Evolutionary conservation across 495 filamentous ascomycete genomes (phyloP).

Genomic region (Penicillium steckii): DNA sequence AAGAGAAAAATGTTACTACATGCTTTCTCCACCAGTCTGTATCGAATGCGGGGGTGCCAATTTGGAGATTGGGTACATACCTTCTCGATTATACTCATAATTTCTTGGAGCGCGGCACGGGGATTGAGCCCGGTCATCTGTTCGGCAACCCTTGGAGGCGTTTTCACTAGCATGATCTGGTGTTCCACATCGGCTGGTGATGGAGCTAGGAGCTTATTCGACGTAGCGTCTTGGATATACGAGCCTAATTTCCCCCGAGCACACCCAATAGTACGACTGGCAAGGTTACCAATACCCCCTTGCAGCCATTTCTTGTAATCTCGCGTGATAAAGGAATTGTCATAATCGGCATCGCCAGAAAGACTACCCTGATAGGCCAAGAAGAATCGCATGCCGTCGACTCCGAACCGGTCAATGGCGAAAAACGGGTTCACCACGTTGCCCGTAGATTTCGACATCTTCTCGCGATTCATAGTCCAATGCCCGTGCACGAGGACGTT

Average conservation of each 20-base stretch:
- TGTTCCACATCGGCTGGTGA: constrained; percentile 30
- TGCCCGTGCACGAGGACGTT: constrained; percentile 86
- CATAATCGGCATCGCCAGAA: constrained; percentile 75
- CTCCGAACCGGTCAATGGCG: constrained; percentile 83
- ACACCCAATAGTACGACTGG: constrained; percentile 63
- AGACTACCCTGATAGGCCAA: constrained; percentile 76
- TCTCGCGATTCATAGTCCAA: constrained; percentile 85
- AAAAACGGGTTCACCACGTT: constrained; percentile 96
- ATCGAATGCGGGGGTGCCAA: too few relatives aligned
- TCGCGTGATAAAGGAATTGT: constrained; percentile 69
- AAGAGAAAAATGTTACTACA: constrained; percentile 12
- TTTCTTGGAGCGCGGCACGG: constrained; percentile 59
- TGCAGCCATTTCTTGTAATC: constrained; percentile 78
- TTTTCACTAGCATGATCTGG: constrained; percentile 30
- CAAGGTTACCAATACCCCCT: constrained; percentile 73
- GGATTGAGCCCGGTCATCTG: constrained; percentile 68
- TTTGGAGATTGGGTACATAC: constrained; percentile 27
- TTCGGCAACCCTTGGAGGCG: constrained; percentile 41
- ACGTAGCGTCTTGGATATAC: constrained; percentile 46
- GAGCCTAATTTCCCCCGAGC: constrained; percentile 63
- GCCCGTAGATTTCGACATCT: constrained; percentile 95
- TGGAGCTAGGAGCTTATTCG: constrained; percentile 29
- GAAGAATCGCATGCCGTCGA: constrained; percentile 87
- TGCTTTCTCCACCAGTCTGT: not conserved
- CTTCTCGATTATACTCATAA: constrained; percentile 62